Conservation (phyloP, 2,329 filamentous ascomycete species). For the Nemania abortiva region DNA sequence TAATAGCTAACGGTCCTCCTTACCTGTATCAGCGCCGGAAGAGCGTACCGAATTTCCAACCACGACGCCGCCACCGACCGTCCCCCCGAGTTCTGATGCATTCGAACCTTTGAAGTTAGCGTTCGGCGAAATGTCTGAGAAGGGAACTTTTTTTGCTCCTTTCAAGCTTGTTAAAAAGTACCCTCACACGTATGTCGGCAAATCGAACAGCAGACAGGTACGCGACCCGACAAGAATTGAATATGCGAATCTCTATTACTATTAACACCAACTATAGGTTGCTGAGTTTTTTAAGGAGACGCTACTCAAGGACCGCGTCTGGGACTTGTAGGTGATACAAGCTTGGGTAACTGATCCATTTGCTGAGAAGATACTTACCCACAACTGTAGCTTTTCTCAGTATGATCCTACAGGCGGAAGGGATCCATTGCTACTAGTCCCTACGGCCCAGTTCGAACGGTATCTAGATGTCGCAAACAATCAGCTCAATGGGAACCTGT, state of each 20-base stretch:
- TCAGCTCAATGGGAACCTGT: slow-evolving; percentile 65
- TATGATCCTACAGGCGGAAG: slow-evolving; percentile 63
- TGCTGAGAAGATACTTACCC: slow-evolving; percentile 7
- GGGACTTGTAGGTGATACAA: slow-evolving; percentile 74
- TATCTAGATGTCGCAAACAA: slow-evolving; percentile 75
- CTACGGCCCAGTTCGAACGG: slow-evolving; percentile 71
- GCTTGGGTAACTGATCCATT: neutral
- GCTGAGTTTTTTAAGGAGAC: slow-evolving; percentile 66
- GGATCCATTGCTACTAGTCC: slow-evolving; percentile 74
- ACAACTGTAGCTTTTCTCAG: slow-evolving; percentile 30
- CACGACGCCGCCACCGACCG: neutral
- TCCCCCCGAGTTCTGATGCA: neutral
- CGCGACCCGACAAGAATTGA: neutral
- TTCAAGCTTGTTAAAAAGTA: slow-evolving; percentile 69
- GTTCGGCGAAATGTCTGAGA: slow-evolving; percentile 47
- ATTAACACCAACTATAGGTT: slow-evolving; percentile 51
- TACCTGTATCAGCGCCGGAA: neutral
- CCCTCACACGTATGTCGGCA: slow-evolving; percentile 69
- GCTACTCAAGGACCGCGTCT: slow-evolving; percentile 70
- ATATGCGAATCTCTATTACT: neutral
- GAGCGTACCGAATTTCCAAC: neutral
- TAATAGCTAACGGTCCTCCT: neutral
- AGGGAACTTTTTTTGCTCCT: slow-evolving; percentile 56
- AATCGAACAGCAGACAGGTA: slow-evolving; percentile 61
- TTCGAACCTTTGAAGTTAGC: slow-evolving; percentile 38